Conservation (phyloP, 768 basidiomycete species). For the Saitozyma podzolica region DNA sequence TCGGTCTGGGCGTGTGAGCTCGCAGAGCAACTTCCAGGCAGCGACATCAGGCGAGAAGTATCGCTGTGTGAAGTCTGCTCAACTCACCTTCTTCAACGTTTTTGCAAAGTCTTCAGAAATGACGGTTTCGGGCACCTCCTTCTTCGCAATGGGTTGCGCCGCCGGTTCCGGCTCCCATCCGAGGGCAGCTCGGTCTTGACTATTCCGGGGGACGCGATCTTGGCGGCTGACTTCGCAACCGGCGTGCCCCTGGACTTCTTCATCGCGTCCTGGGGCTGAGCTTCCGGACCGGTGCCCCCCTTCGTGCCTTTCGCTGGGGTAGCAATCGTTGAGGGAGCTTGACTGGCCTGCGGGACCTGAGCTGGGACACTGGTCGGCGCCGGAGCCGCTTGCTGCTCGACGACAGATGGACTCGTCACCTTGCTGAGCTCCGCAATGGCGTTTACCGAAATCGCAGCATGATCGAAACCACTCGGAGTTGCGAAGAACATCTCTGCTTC, state of each 20-base stretch:
- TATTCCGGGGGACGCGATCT: slow-evolving; percentile 6
- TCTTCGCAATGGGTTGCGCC: neutral
- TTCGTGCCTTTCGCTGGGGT: neutral
- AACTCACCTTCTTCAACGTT: slow-evolving; percentile 36
- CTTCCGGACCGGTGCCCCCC: slow-evolving; percentile 9
- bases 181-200: slow-evolving; percentile 21
- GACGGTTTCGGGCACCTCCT: slow-evolving; percentile 1
- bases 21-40: neutral
- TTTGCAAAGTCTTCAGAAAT: slow-evolving; percentile 17
- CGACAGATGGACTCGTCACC: neutral
- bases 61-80: neutral
- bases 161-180: neutral
- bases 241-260: neutral
- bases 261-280: slow-evolving; percentile 7
- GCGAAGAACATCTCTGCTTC: slow-evolving; percentile 34
- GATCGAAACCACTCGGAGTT: slow-evolving; percentile 26
- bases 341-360: too few species aligned
- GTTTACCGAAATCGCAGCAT: slow-evolving; percentile 16
- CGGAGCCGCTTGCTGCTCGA: neutral
- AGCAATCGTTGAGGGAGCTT: too few species aligned
- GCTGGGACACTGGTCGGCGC: neutral
- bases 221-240: neutral
- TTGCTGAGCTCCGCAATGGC: neutral
- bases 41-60: neutral
- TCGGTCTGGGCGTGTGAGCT: slow-evolving; percentile 27